Base-by-base conservation (phyloP, 2,329 filamentous ascomycete genomes). In the Nannizziopsis arthrosporioides region DNA sequence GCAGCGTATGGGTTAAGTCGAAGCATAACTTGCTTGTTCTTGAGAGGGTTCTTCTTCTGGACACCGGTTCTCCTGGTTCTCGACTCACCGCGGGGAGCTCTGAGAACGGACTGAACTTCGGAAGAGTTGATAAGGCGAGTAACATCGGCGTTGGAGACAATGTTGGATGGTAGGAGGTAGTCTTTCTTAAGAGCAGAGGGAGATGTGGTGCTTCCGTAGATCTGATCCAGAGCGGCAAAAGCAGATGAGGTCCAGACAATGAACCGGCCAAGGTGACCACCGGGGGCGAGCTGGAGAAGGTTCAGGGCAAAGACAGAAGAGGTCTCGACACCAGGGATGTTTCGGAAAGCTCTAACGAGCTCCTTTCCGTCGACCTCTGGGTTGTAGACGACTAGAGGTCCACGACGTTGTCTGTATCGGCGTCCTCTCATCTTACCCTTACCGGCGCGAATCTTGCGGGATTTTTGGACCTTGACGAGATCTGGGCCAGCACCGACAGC, bases 31-130 rank as follows among this genome's bases (percentile, higher is more conserved):
- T 96, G 92, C 82, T 88, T 94, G 85, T 98, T 98, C 75, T 78
- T 79, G 61, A 98, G 88, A 66, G 92, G 92, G 81, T 98, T 98
- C 89, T 96, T 96, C 88, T 98, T 98, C 81, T 95, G 90, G 60
- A 94, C 87, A 66, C 78, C 74, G 60, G 77, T 74, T 68, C 92
- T 86, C 82, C 95, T 95, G 73, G 88, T 93, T 67, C 81, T 74
- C 67, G 87, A 81, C 61, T 84, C 81, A 63, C 92, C 92, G 79
- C 89, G 92, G 72, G 89, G 87, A 54, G 84, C 87, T 63, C 85
- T 82, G 66, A 98, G 81, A 52, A 94, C 90, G 72, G 83, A 85
- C 83, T 98, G 92, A 72, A 96, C 84, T 77, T 98, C 92, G 66
- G 86, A 88, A 66, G 84, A 90, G 87, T 98, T 98, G 84, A 98